Base-by-base conservation (phyloP, 139 green algal species). In the Chlorella sp. region DNA sequence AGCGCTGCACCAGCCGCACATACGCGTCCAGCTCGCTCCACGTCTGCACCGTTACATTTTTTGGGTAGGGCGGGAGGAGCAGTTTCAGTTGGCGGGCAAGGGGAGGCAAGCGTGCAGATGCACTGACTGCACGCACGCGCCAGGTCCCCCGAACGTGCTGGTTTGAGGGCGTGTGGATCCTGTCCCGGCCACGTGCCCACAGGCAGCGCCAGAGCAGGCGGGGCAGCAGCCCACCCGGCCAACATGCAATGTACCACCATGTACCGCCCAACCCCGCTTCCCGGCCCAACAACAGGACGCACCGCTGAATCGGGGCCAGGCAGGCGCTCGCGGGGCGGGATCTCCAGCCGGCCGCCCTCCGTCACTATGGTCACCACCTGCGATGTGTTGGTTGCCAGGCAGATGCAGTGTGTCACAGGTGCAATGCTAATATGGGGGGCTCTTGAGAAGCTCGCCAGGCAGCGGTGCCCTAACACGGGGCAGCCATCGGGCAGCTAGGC, bases 281-380 rank as follows among this genome's bases (percentile, higher is more conserved):
- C n/a, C n/a, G n/a, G n/a, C n/a, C n/a, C n/a, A n/a, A n/a, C n/a
- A 8, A 69, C 62, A 38, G 17, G 1, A n/a, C 76, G 0, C 56
- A 82, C 76, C 76, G 70, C 22, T 22, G 64, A 81, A 44, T 88
- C 80, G 24, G 62, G 51, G 38, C 92, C 91, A 0, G 94, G 93
- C 65, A 94, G 85, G 20, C 88, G 74, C 1, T 73, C 73, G 38
- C 89, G 80, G 17, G 70, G 7, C 1, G 93, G 92, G 28, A 97
- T 76, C 26, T 93, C 88, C 58, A 95, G 94, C 13, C 94, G 85
- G 26, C 86, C 76, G 58, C 92, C 88, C 46, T 93, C 88, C 8
- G 82, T 93, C 44, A 96, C 91, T 3, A 93, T 88, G 24, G 85
- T 90, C 65, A 94, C 92, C 77, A 88, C 82, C 87, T 94, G 92